A percentile compares a stretch with the other conserved stretches of the same genome.
These are phyloP conservation scores for Lipomyces lipofer DNA, from an alignment of 805 yeast genomes.

Conservation along the genomic window DNA sequence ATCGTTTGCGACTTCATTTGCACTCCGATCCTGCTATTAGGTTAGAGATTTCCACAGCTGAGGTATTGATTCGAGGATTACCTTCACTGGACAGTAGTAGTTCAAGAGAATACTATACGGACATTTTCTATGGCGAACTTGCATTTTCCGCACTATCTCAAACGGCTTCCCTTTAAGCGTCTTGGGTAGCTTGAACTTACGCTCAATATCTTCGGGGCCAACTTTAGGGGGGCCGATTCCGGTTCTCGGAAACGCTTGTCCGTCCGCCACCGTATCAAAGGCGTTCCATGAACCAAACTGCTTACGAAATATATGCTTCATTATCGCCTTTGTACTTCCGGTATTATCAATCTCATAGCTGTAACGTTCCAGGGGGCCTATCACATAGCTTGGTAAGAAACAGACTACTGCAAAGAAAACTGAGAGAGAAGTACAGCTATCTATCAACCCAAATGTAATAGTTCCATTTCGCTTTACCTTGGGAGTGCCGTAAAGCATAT, in stretches of 20 bases:
- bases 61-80: not conserved
- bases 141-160: conserved; percentile 11
- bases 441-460: conserved; percentile 3
- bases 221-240: not conserved
- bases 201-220: not conserved
- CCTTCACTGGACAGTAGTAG: conserved; percentile 17
- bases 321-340: conserved; percentile 11
- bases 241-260: not conserved
- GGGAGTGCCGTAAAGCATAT: conserved; percentile 10
- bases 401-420: too few relatives aligned
- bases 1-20: too few relatives aligned
- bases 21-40: not conserved
- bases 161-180: conserved; percentile 18
- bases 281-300: conserved; percentile 8
- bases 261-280: conserved; percentile 8
- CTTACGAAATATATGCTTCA: conserved; percentile 21
- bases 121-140: conserved; percentile 3
- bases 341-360: not conserved
- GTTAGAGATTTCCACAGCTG: not conserved
- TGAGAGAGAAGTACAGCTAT: too few relatives aligned
- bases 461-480: not conserved
- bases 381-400: not conserved
- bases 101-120: conserved; percentile 5
- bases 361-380: not conserved
- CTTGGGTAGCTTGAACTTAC: conserved; percentile 4